Evolutionary conservation across 2,329 filamentous ascomycete genomes (phyloP), one percentile per base, ranked within the genome.

Genomic region (Pyricularia sp.): DNA sequence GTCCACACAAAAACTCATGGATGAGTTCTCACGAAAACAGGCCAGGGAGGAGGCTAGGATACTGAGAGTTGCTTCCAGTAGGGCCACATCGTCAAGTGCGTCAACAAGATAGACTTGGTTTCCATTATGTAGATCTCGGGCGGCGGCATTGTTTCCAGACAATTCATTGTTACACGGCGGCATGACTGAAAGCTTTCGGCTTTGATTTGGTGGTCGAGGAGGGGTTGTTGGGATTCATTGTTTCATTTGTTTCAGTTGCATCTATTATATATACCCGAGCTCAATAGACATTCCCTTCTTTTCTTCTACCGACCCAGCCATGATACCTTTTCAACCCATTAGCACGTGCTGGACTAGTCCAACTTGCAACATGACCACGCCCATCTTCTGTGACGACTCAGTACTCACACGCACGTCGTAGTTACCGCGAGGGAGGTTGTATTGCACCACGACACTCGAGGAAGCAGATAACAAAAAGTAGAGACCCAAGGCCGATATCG

Each of bases 1-100:
- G 58, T 12, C 58, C 9, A 61, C 25, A 33, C 79, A 79, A 64
- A 76, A 75, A 4, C 72, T 76, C 23, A 75, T 77, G 71, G 77
- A 79, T 69, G 78, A 79, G 67, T 76, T 79, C 70, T 23, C 58
- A 26, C n/a, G n/a, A 14, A 61, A 61, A 26, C 58, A 61, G 23
- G 58, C n/a, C 58, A 61, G 58, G 17, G 58, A 61, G 58, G 58
- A 61, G 4, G 58, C 58, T 6, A 61, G 12, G 23, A 25, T 61
- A 7, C 26, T 61, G 23, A 9, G 5, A 23, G 58, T 26, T 7
- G n/a, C 58, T n/a, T 61, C 58, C n/a, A 61, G 58, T 26, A 61
- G 58, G 58, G 58, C 58, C 9, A 61, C 58, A 23, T 12, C 58
- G n/a, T 61, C 58, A 61, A 61, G 23, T 26, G 58, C 58, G 23